Base-by-base conservation (phyloP, 768 basidiomycete species). In the Leccinum disarticulatum region DNA sequence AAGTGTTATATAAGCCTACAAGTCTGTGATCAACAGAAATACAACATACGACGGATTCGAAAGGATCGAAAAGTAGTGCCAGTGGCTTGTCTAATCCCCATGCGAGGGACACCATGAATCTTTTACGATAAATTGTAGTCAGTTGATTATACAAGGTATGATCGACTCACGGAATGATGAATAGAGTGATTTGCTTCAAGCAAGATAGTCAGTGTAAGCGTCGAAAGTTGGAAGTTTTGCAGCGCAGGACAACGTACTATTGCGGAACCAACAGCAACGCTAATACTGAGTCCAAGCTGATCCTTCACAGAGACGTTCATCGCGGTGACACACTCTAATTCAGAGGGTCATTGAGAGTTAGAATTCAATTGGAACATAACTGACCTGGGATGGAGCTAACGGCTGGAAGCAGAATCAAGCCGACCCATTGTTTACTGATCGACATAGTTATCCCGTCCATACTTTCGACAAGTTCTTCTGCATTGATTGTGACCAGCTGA, bases 341-440 rank as follows among this genome's bases (percentile, higher is more conserved):
- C 38, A 36, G 1, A 35, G 28, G 31, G 22, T 38, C 30, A 14
- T 6, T 38, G 27, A 58, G 7, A 4, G 14, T 51, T 13, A 7
- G 31, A 46, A 49, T 48, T 22, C 31, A 9, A 55, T 27, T 1
- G 3, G 51, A 15, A 27, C 15, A 19, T 4, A n/a, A 58, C 74
- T 47, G 50, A 88, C 90, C 90, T 68, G 91, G 88, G 35, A 93
- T 79, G 14, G 88, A 88, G 35, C 85, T 88, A 43, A 95, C 88
- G 17, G 88, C 87, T 3, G 95, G 95, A 10, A 98, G 81, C 14
- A 98, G 70, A 65, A 98, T 93, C 36, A 98, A 76, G 15, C 87
- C 94, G 58, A 95, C 81, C 87, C 93, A 98, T 71, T 94, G 90
- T 63, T 91, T 90, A 68, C 85, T 88, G 61, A 98, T 84, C 4